Evolutionary conservation across 1,284 basidiomycete species (phyloP), one percentile per base, ranked within the genome.

Genomic region (Pseudozyma flocculosa): DNA sequence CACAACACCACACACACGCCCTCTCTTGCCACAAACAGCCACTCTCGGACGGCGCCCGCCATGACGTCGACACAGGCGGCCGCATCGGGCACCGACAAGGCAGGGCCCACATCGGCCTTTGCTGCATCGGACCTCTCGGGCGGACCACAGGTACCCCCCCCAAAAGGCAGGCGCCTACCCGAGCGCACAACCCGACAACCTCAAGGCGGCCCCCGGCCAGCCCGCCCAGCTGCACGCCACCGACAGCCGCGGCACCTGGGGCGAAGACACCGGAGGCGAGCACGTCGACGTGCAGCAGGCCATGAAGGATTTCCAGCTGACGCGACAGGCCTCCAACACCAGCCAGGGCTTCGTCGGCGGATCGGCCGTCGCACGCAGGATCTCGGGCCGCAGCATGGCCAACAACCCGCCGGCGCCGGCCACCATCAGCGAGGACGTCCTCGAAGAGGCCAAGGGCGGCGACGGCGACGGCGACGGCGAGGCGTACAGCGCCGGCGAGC

Each of bases 181-280:
- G 29, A 29, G 29, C 29, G 29, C 29, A 5, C 9, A n/a, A n/a
- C n/a, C n/a, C n/a, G n/a, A n/a, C n/a, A 40, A 40, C 38, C 38
- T 40, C 38, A 40, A 40, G 38, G 21, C 15, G 38, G 38, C 38
- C 4, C 38, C 38, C 5, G 38, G 38, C 13, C n/a, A 40, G 38
- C 38, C n/a, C 7, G 11, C 38, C 18, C 5, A 40, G 18, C 48
- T 59, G 23, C 40, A 17, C 19, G 42, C 48, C n/a, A 26, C 40
- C 43, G 43, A 43, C 41, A 62, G 54, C 36, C 54, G 46, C 8
- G 67, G 67, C 24, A 67, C 66, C 5, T 72, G 69, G 69, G 69
- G 69, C 29, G 69, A 72, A 32, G 43, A 47, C 22, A 40, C 42
- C 26, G 47, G 52, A 4, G 61, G 63, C 24, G 64, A 72, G 42